Conservation (phyloP, 2,329 filamentous ascomycete species). For the Botrytis hyacinthi region DNA sequence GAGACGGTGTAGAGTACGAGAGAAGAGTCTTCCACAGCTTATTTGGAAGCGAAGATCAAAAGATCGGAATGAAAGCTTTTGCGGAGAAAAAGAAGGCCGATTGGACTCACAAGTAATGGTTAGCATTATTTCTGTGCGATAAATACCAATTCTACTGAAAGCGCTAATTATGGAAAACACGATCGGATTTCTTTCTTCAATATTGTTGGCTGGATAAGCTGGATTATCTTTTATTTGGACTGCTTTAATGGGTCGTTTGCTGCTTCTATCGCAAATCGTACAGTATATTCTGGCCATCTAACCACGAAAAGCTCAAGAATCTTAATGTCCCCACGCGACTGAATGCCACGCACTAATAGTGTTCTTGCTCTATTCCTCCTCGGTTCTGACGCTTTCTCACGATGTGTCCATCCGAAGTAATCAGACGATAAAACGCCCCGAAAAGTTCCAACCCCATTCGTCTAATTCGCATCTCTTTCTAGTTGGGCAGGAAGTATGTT, state of each 20-base stretch:
- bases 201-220: not conserved
- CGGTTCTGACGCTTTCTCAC: not conserved
- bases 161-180: not conserved
- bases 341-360: not conserved
- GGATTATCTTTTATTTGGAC: not conserved
- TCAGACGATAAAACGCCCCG: not conserved
- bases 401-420: not conserved
- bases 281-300: too few relatives aligned
- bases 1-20: slow-evolving; percentile 94
- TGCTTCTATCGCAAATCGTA: not conserved
- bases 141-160: not conserved
- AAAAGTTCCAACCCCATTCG: not conserved
- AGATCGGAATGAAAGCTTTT: slow-evolving; percentile 95
- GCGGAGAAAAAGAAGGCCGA: slow-evolving; percentile 90
- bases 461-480: not conserved
- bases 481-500: not conserved
- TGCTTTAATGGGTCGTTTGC: not conserved
- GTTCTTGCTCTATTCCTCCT: not conserved
- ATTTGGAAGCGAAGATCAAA: slow-evolving; percentile 95
- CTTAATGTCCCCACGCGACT: not conserved
- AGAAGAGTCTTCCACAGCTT: slow-evolving; percentile 86
- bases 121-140: not conserved
- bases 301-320: not conserved
- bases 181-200: not conserved
- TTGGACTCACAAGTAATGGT: slow-evolving; percentile 71